Base-by-base conservation (phyloP, 1,284 basidiomycete genomes). In the Amylostereum chailletii region DNA sequence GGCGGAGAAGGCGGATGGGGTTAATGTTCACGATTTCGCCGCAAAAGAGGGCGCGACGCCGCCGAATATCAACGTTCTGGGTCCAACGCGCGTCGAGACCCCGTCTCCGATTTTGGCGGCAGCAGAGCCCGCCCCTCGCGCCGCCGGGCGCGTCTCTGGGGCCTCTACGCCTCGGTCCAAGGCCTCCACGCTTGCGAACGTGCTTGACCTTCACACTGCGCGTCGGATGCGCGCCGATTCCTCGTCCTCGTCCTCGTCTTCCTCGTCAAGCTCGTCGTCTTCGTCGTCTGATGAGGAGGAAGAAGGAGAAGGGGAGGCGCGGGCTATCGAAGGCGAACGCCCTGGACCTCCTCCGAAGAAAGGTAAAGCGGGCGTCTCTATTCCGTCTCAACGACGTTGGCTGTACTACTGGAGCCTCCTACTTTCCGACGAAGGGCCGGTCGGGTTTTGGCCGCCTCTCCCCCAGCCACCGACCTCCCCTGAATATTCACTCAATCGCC, bases 361-460 rank as follows among this genome's bases (percentile, higher is more conserved):
- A 54, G 57, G 61, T 26, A 79, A 77, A 57, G 79, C 77, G 60
- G 85, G 85, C 11, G 82, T 88, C 36, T 86, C 81, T 56, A 86
- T 89, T 54, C 83, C 86, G 0, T 84, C 81, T 52, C 86, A 88
- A 61, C 72, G 77, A 4, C 75, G 86, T 9, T 89, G 81, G 73
- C 65, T 89, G 9, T 74, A 76, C 55, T 88, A 88, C 59, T 88
- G 84, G 85, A 78, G 82, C 2, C 70, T 81, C 4, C 57, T 85
- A n/a, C 70, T 88, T 32, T 67, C 75, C 1, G 68, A 74, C 42
- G 72, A 75, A 45, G 77, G 71, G 0, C 83, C 83, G 3, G 53
- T 61, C 1, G 67, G 70, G 39, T 64, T 83, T 53, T 81, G 75
- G 74, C 52, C 62, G 0, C 45, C 56, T 6, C 53, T 58, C 53